Conservation (phyloP, 164 flowering plant species). For the Piper longum region DNA sequence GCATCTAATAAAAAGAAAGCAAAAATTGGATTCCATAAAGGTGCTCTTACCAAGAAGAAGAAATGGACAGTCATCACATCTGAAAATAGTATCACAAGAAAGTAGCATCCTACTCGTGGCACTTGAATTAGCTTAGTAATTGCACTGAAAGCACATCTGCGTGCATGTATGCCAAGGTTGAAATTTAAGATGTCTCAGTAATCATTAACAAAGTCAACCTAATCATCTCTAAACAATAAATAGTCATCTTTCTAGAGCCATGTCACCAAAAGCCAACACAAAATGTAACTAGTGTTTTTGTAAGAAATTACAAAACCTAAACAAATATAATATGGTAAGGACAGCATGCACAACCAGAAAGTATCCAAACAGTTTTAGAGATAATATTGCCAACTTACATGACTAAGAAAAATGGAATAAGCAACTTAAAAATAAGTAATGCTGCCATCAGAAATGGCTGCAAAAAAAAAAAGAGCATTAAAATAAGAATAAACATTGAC, state of each 20-base stretch:
- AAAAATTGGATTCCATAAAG: not conserved
- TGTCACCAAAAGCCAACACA: too few relatives aligned
- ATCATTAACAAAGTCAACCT: too few relatives aligned
- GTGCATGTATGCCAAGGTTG: conserved; percentile 4
- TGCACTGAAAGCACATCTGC: conserved; percentile 92
- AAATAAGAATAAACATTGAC: conserved; percentile 1
- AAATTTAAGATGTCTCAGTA: not conserved
- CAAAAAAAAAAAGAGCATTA: conserved; percentile 15
- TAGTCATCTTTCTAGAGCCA: too few relatives aligned
- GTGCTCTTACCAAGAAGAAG: conserved; percentile 76
- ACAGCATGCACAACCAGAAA: not conserved
- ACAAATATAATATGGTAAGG: not conserved
- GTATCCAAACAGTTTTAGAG: not conserved
- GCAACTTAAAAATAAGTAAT: conserved; percentile 77
- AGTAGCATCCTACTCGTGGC: conserved; percentile 83
- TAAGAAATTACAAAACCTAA: not conserved
- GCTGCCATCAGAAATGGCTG: conserved; percentile 99
- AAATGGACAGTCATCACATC: conserved; percentile 98
- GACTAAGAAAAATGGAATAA: conserved; percentile 94
- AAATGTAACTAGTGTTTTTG: not conserved
- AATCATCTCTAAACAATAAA: not conserved
- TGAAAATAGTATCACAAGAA: conserved; percentile 73
- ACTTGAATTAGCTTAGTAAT: conserved; percentile 56
- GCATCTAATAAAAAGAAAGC: not conserved
- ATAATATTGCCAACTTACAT: conserved; percentile 46